Evolutionary conservation across 108 stramenopile genomes (phyloP).

Genomic region (Skeletonema tropicum): DNA sequence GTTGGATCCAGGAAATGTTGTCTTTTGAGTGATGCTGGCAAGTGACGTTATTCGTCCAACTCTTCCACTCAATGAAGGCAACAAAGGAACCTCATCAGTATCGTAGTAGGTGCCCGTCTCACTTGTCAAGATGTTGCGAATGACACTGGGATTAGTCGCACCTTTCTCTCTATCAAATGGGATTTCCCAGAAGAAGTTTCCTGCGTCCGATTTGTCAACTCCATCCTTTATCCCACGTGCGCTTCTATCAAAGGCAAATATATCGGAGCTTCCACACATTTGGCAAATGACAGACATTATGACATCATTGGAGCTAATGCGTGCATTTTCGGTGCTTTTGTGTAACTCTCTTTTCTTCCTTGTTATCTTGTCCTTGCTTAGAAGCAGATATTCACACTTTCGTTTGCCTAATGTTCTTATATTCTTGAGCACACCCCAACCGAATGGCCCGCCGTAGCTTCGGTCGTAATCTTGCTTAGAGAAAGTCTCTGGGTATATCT

Average conservation of each 20-base stretch:
- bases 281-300: slow-evolving; percentile 51
- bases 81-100: slow-evolving; percentile 38
- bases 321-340: neutral
- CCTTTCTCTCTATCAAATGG: slow-evolving; percentile 43
- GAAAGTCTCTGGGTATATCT: slow-evolving; percentile 52
- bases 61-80: slow-evolving; percentile 55
- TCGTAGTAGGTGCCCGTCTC: slow-evolving; percentile 41
- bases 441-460: slow-evolving; percentile 48
- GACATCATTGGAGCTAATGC: slow-evolving; percentile 38
- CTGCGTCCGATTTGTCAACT: slow-evolving; percentile 31
- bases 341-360: slow-evolving; percentile 41
- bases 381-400: slow-evolving; percentile 35
- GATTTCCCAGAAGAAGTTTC: slow-evolving; percentile 50
- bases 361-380: slow-evolving; percentile 48
- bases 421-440: slow-evolving; percentile 50
- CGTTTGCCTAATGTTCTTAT: slow-evolving; percentile 32
- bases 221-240: slow-evolving; percentile 52
- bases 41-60: slow-evolving; percentile 48
- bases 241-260: slow-evolving; percentile 54
- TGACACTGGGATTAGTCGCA: slow-evolving; percentile 16
- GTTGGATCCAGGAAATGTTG: slow-evolving; percentile 45
- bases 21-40: slow-evolving; percentile 48
- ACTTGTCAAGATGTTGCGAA: slow-evolving; percentile 39
- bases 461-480: slow-evolving; percentile 47
- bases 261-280: slow-evolving; percentile 48